phyloP scores from a whole-genome alignment of 139 green algal genomes.

The Micromonas pusilla region DNA sequence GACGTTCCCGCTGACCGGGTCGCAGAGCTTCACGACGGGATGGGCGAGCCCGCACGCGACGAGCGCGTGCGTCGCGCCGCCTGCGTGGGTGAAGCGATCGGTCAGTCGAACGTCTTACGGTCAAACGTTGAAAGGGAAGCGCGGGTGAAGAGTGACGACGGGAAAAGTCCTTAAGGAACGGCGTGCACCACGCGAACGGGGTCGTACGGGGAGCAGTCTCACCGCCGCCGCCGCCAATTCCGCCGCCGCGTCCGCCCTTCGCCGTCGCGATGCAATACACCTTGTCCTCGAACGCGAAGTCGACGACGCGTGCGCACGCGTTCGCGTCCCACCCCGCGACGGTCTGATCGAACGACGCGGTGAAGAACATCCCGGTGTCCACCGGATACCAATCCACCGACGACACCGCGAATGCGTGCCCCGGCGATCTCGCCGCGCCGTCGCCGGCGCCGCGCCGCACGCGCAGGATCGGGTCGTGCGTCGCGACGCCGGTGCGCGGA shows the following conservation, averaged over 20 bases:
- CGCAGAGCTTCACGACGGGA: slow-evolving; percentile 48
- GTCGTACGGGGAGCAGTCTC: too few relatives aligned
- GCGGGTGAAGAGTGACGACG: too few relatives aligned
- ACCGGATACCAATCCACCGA: slow-evolving; percentile 71
- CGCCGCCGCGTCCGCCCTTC: background rate
- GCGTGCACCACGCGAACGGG: too few relatives aligned
- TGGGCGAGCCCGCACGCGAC: slow-evolving; percentile 34
- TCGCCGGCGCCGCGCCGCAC: background rate
- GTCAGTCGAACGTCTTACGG: too few relatives aligned
- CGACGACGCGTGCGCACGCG: background rate
- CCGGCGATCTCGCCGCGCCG: background rate
- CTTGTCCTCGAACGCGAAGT: background rate
- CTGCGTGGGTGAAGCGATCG: too few relatives aligned
- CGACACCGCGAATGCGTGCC: background rate
- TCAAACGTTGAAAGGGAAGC: too few relatives aligned
- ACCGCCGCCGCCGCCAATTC: background rate
- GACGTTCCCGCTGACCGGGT: slow-evolving; percentile 54
- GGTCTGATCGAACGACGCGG: slow-evolving; percentile 53
- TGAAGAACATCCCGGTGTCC: slow-evolving; percentile 72
- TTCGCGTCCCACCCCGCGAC: slow-evolving; percentile 51
- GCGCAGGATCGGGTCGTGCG: background rate
- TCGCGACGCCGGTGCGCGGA: background rate
- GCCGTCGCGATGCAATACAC: background rate
- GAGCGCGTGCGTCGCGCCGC: background rate
- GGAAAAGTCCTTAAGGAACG: too few relatives aligned